Evolutionary conservation across 805 yeast species (phyloP).

Genomic region (Saccharomycopsis fermentans): DNA sequence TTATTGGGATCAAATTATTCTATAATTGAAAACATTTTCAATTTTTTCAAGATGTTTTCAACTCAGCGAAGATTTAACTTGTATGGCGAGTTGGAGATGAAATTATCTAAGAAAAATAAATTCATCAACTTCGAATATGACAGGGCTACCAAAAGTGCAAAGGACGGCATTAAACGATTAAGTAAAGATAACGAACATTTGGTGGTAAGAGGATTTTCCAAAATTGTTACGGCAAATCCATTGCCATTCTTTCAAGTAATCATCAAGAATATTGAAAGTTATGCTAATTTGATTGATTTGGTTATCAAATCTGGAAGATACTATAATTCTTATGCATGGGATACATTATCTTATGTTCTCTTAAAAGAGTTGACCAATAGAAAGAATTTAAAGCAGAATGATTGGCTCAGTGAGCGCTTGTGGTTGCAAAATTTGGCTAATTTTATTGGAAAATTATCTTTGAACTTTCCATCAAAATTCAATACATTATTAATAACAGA

Average conservation of each 20-base stretch:
- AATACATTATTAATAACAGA: constrained; percentile 52
- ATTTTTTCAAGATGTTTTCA: constrained; percentile 43
- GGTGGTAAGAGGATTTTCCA: constrained; percentile 65
- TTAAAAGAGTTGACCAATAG: constrained; percentile 60
- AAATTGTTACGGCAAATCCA: constrained; percentile 67
- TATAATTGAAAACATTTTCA: constrained; percentile 49
- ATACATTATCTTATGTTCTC: constrained; percentile 64
- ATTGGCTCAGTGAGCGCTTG: constrained; percentile 69
- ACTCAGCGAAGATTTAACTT: constrained; percentile 59
- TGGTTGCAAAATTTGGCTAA: constrained; percentile 82
- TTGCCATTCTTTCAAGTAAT: constrained; percentile 62
- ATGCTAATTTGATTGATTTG: constrained; percentile 72
- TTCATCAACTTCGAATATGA: constrained; percentile 49
- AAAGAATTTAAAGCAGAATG: constrained; percentile 57
- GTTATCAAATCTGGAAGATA: constrained; percentile 70
- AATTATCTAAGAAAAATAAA: constrained; percentile 44
- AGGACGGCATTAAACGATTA: constrained; percentile 65
- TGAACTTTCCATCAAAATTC: constrained; percentile 40
- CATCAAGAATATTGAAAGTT: constrained; percentile 79
- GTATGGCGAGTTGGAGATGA: constrained; percentile 67
- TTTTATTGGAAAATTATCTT: constrained; percentile 66
- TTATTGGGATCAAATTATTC: constrained; percentile 47
- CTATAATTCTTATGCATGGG: constrained; percentile 77
- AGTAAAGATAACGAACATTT: constrained; percentile 68
- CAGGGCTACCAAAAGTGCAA: constrained; percentile 69